Base-by-base conservation (phyloP, 768 basidiomycete genomes). In the Boletellus sp. region DNA sequence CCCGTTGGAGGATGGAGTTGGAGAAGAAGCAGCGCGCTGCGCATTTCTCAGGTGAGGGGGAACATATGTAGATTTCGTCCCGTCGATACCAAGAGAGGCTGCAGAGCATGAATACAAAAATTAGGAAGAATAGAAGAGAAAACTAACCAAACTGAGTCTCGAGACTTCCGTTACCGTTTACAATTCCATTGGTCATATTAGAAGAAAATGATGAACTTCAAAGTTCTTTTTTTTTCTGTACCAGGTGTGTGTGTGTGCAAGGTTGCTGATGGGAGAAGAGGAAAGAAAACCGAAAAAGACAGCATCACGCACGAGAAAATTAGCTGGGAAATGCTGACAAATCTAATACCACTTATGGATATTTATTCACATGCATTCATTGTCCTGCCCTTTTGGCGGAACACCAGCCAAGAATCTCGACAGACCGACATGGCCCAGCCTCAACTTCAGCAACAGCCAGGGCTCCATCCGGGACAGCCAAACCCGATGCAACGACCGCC, bases 151-250 rank as follows among this genome's bases (percentile, higher is more conserved):
- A 87, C 68, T 83, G 78, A 67, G 76, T 74, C 78, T 90, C 87
- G 64, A 90, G 74, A 73, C 78, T 83, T 70, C 78, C 70, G 64
- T 72, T 74, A 68, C 78, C 83, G 74, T 90, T 88, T 86, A 88
- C 81, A 78, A 82, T 81, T 81, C 86, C 88, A 90, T 90, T 90
- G 76, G 87, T 84, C 88, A 90, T 90, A 88, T 85, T 79, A 76
- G 68, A 66, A 54, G 48, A 57, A 65, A 19, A 64, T 41, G 59
- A 65, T 56, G 65, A 71, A 71, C 61, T 57, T 34, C 13, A 48
- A 38, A 22, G 50, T 53, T 53, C 52, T 59, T 58, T 60, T 63
- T 66, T 62, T 49, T 48, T 52, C 47, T 60, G 56, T 51, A 54
- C 52, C 53, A 58, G 51, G 54, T 56, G 56, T 47, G 47, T 61